Evolutionary conservation across 164 flowering plant genomes (phyloP), one percentile per base, ranked within the genome.

Genomic region (Platanus orientalis): DNA sequence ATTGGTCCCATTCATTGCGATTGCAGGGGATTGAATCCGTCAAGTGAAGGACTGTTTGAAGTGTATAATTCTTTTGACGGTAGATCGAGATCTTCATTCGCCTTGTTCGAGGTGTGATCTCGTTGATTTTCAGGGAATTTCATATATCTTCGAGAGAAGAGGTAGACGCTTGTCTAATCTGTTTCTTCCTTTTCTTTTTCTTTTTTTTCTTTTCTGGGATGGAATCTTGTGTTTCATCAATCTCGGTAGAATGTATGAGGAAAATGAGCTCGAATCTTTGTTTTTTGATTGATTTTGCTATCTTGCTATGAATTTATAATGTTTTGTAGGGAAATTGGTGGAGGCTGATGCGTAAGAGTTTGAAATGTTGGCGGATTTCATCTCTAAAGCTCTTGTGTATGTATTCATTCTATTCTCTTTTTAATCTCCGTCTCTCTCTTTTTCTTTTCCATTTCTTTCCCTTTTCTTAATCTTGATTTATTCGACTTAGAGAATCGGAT

Each of bases 331-430:
- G 54, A n/a, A 49, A 7, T 24, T 39, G 48, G 17, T 10, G 21
- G 65, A 51, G 13, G 26, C 28, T 61, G 64, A 40, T 49, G 39
- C 56, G 36, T n/a, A 64, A 53, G 65, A 58, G 67, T 26, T 19
- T 20, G 75, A 73, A 39, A 87, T 89, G 96, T 64, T 87, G 76
- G 89, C 85, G 19, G 87, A 84, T 14, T 78, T 89, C 64, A 34
- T 89, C 54, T 71, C 76, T 64, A 78, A 87, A 68, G 24, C 27
- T 62, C 85, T 89, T 52, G 45, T 84, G 96, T 89, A 81, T 28
- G 84, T 75, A 3, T 13, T 62, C 45, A 52, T 21, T 45, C 55
- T 21, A 42, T 20, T 39, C 27, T 24, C 32, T 3, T 24, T 48
- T 58, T 25, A 5, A 1, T 32, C 44, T 42, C 7, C 39, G 29